phyloP scores from a whole-genome alignment of 352 stramenopile genomes.

The Elongisporangium anandrum region DNA sequence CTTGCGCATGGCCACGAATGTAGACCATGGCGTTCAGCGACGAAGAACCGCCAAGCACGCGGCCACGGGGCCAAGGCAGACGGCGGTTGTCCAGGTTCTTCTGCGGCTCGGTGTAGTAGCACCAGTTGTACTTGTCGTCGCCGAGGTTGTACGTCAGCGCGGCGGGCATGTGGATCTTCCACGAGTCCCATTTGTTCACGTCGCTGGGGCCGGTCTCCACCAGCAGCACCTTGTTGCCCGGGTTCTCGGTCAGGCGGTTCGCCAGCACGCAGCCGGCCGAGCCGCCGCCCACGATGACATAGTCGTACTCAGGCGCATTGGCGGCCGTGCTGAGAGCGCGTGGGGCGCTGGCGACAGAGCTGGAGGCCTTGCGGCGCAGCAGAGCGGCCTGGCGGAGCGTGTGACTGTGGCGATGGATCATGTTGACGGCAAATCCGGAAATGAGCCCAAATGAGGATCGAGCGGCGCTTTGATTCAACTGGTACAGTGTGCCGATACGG shows the following conservation, averaged over 20 bases:
- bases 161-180: conserved; percentile 89
- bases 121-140: conserved; percentile 87
- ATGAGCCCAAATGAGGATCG: background rate
- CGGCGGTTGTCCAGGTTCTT: conserved; percentile 73
- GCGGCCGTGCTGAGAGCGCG: conserved; percentile 18
- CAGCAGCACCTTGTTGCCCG: conserved; percentile 82
- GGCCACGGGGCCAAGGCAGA: conserved; percentile 81
- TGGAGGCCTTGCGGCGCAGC: too few relatives aligned
- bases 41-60: conserved; percentile 85
- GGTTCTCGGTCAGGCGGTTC: conserved; percentile 82
- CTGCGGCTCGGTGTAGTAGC: conserved; percentile 83
- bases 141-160: conserved; percentile 83
- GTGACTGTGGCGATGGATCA: background rate
- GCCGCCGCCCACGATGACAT: conserved; percentile 90
- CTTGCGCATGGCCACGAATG: conserved; percentile 81
- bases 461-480: background rate
- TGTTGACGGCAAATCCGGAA: background rate
- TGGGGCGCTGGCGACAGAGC: background rate
- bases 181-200: conserved; percentile 82
- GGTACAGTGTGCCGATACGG: background rate
- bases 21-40: conserved; percentile 91
- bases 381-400: background rate
- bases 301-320: conserved; percentile 68
- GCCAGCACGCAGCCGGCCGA: conserved; percentile 90
- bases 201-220: conserved; percentile 88